Base-by-base conservation (phyloP, 2,329 filamentous ascomycete genomes). In the Aspergillus sp. region DNA sequence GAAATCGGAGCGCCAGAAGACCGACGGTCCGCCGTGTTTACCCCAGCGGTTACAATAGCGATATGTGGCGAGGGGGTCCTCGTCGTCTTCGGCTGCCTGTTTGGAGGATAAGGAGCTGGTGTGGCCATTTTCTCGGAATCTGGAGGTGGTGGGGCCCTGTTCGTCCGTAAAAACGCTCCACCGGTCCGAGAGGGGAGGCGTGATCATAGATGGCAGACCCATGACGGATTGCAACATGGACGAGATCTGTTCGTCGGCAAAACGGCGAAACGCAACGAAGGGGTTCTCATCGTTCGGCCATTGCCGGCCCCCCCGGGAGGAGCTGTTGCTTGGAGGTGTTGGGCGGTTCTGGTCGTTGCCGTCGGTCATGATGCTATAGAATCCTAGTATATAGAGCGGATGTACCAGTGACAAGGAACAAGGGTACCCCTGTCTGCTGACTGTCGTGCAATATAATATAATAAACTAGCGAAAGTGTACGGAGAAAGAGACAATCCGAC, bases 181-280 rank as follows among this genome's bases (percentile, higher is more conserved):
- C 38, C 56, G 57, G 42, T 61, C 59, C 27, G 58, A 43, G 8
- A 62, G 58, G 19, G 66, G 63, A 7, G 62, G 51, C 4, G 58
- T 52, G 7, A 63, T 48, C 8, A 60, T 59, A 3, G 69, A 65
- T 12, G 74, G 65, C 38, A 75, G 62, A 29, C 72, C 69, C 47
- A 76, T 73, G 45, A 80, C 64, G 12, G 71, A 71, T 51, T 75
- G 74, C 46, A 81, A 62, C 44, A 82, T 62, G 10, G 73, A 74
- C 6, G 72, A 73, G 54, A 81, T 71, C 47, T 78, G 76, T 41
- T 76, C 73, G 55, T 83, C 79, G 47, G 79, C 76, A 59, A 78
- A 80, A 51, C 75, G 76, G 54, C 80, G 79, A 65, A 82, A 81
- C 29, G 73, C 69, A 47, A 80, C 73, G 62, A 82, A 81, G 1